phyloP scores from a whole-genome alignment of 257 asterid genomes.

The Lavandula angustifolia region DNA sequence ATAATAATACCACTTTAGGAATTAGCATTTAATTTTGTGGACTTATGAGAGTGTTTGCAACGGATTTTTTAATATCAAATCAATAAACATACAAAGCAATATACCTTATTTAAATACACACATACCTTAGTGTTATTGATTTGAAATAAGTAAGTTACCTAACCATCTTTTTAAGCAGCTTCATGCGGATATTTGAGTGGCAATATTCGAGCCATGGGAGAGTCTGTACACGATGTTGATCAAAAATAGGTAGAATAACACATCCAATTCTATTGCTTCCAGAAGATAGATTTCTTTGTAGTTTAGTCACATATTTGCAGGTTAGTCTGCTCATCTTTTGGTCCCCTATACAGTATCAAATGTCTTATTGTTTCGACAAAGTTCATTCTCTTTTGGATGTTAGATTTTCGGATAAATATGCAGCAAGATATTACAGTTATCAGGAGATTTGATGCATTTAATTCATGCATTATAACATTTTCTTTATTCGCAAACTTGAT shows the following conservation, averaged over 20 bases:
- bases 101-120: too few relatives aligned
- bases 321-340: slow-evolving; percentile 31
- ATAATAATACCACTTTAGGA: too few relatives aligned
- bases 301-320: slow-evolving; percentile 78
- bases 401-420: slow-evolving; percentile 54
- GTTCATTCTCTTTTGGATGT: slow-evolving; percentile 6
- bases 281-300: slow-evolving; percentile 73
- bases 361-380: neutral
- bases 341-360: slow-evolving; percentile 9
- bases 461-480: neutral
- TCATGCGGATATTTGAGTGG: slow-evolving; percentile 52
- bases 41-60: too few relatives aligned
- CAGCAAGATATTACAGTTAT: slow-evolving; percentile 87
- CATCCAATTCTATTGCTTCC: slow-evolving; percentile 67
- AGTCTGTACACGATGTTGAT: slow-evolving; percentile 64
- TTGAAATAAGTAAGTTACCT: too few relatives aligned
- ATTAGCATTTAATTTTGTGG: too few relatives aligned
- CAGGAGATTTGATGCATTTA: slow-evolving; percentile 53
- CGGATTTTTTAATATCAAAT: too few relatives aligned
- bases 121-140: too few relatives aligned
- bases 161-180: too few relatives aligned
- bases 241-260: slow-evolving; percentile 55
- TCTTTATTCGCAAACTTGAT: neutral
- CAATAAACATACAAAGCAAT: too few relatives aligned
- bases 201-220: slow-evolving; percentile 57